Evolutionary conservation across 345 rosid species (phyloP).

Genomic region (Brassica rapa): DNA sequence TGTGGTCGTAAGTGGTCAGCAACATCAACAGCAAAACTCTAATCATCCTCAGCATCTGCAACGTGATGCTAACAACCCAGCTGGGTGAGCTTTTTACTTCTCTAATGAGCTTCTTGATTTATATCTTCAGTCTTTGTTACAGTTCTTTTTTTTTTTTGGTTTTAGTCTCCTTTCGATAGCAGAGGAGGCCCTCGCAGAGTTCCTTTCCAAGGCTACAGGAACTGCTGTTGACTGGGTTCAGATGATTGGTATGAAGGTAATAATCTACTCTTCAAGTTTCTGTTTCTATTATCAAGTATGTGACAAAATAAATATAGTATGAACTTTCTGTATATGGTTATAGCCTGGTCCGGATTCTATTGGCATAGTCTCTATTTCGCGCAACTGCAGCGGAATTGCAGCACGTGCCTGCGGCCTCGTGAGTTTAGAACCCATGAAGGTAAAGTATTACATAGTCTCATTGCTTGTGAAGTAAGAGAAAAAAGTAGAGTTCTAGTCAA

Average conservation of each 20-base stretch:
- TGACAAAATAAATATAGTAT: neutral
- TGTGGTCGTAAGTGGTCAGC: constrained; percentile 99
- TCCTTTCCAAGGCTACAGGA: constrained; percentile 81
- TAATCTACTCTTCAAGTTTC: neutral
- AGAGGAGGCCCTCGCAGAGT: constrained; percentile 80
- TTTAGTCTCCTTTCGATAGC: constrained; percentile 85
- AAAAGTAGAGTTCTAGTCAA: neutral
- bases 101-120: neutral
- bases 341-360: constrained; percentile 99
- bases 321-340: constrained; percentile 8
- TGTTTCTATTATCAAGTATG: neutral
- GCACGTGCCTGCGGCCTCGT: constrained; percentile 99
- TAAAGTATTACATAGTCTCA: neutral
- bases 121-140: neutral
- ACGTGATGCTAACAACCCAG: constrained; percentile 97
- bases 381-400: constrained; percentile 96
- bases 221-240: constrained; percentile 99
- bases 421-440: constrained; percentile 96
- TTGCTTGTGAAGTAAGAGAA: neutral
- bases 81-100: constrained; percentile 58
- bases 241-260: constrained; percentile 99
- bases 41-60: constrained; percentile 74
- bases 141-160: neutral
- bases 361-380: constrained; percentile 98
- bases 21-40: constrained; percentile 96